Conservation (phyloP, 495 filamentous ascomycete species). For the Geoglossum glabrum region DNA sequence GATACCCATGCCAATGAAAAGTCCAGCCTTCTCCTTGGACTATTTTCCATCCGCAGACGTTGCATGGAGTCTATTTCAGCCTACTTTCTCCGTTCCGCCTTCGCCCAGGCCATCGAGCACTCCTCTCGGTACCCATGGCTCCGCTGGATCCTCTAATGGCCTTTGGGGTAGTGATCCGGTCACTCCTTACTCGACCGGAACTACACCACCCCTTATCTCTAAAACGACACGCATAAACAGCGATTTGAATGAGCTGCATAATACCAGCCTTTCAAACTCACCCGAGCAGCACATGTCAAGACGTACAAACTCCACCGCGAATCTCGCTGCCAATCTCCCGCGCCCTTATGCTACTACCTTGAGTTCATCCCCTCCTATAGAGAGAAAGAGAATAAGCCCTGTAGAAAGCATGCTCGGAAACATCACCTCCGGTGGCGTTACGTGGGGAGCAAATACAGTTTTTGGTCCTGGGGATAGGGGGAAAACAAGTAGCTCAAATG, state of each 20-base stretch:
- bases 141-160: conserved; percentile 35
- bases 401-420: conserved; percentile 43
- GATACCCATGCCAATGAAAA: conserved; percentile 41
- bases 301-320: conserved; percentile 34
- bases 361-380: conserved; percentile 43
- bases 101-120: conserved; percentile 40
- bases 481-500: conserved; percentile 8
- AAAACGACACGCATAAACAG: conserved; percentile 7
- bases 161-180: conserved; percentile 27
- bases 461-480: conserved; percentile 17
- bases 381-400: conserved; percentile 38
- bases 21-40: conserved; percentile 42
- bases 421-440: conserved; percentile 26
- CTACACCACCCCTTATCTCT: conserved; percentile 37
- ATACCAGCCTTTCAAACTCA: conserved; percentile 51
- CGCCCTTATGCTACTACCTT: conserved; percentile 48
- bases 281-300: conserved; percentile 30
- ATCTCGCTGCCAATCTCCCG: conserved; percentile 50
- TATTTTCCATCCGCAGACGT: conserved; percentile 46
- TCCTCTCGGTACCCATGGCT: conserved; percentile 35
- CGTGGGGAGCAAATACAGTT: conserved; percentile 45
- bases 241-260: conserved; percentile 17
- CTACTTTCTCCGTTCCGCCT: conserved; percentile 26
- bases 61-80: conserved; percentile 28
- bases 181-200: conserved; percentile 36